Evolutionary conservation across 2,329 filamentous ascomycete species (phyloP).

Genomic region (Aspergillus jensenii): DNA sequence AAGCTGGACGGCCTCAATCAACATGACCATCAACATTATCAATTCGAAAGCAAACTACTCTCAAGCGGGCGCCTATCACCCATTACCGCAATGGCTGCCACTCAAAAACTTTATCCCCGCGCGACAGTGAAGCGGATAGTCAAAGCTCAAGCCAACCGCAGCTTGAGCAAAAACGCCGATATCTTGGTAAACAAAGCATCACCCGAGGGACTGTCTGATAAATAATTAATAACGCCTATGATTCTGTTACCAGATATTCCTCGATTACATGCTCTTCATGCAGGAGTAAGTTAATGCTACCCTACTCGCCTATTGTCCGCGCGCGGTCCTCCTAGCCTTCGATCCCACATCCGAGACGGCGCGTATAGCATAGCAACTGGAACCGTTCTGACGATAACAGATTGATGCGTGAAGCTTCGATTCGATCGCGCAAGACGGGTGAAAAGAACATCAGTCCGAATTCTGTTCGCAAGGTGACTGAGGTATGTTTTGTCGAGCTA

Average conservation of each 20-base stretch:
- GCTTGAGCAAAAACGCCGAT: slow-evolving; percentile 81
- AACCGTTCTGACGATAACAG: slow-evolving; percentile 42
- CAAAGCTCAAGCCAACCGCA: slow-evolving; percentile 81
- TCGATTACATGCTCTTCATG: slow-evolving; percentile 82
- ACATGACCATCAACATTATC: not conserved
- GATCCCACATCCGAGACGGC: not conserved
- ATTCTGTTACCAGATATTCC: slow-evolving; percentile 63
- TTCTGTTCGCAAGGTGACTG: slow-evolving; percentile 74
- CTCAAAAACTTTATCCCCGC: slow-evolving; percentile 78
- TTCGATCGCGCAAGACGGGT: slow-evolving; percentile 70
- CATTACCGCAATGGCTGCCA: slow-evolving; percentile 55
- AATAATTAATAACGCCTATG: slow-evolving; percentile 1
- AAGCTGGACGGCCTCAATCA: not conserved
- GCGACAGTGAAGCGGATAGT: slow-evolving; percentile 84
- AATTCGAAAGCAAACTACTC: not conserved
- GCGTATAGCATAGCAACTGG: not conserved
- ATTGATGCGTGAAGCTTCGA: slow-evolving; percentile 75
- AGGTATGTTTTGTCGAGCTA: slow-evolving; percentile 51
- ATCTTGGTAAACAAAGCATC: slow-evolving; percentile 62
- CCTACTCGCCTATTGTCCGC: not conserved
- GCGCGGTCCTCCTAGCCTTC: not conserved
- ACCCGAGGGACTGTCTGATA: not conserved
- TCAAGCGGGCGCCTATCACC: not conserved
- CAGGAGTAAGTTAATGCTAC: slow-evolving; percentile 51
- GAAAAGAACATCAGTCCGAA: slow-evolving; percentile 73